phyloP scores from a whole-genome alignment of 2,329 filamentous ascomycete genomes.

The Pestalotiopsis fici region DNA sequence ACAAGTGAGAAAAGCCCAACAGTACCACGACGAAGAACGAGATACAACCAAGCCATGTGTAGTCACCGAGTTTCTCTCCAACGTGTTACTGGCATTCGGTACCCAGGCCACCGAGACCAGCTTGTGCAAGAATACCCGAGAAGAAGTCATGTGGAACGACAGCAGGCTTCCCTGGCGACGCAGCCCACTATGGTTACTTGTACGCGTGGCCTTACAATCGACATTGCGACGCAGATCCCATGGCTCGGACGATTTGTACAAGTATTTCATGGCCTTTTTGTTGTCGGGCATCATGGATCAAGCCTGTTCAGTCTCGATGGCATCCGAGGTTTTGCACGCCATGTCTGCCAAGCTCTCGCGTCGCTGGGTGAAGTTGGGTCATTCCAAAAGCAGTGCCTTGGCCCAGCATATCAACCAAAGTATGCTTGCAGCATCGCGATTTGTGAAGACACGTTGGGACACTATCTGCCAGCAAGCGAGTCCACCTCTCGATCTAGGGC shows the following conservation, averaged over 20 bases:
- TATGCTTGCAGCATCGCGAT: background rate
- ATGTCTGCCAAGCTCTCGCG: conserved; percentile 7
- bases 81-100: conserved; percentile 42
- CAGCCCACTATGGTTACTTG: conserved; percentile 2
- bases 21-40: conserved; percentile 38
- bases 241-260: background rate
- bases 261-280: conserved; percentile 2
- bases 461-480: background rate
- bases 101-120: conserved; percentile 17
- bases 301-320: background rate
- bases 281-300: background rate
- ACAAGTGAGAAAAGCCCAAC: conserved; percentile 36
- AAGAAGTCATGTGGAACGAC: conserved; percentile 49
- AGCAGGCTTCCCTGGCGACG: conserved; percentile 6
- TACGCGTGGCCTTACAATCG: background rate
- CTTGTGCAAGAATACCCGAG: conserved; percentile 54
- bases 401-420: background rate
- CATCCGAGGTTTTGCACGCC: conserved; percentile 1
- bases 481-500: background rate
- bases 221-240: background rate
- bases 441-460: background rate
- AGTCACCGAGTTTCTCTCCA: conserved; percentile 48
- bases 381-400: background rate
- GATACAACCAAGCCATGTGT: conserved; percentile 51
- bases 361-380: background rate